Evolutionary conservation across 495 filamentous ascomycete genomes (phyloP).

Genomic region (Neurospora hispaniola): DNA sequence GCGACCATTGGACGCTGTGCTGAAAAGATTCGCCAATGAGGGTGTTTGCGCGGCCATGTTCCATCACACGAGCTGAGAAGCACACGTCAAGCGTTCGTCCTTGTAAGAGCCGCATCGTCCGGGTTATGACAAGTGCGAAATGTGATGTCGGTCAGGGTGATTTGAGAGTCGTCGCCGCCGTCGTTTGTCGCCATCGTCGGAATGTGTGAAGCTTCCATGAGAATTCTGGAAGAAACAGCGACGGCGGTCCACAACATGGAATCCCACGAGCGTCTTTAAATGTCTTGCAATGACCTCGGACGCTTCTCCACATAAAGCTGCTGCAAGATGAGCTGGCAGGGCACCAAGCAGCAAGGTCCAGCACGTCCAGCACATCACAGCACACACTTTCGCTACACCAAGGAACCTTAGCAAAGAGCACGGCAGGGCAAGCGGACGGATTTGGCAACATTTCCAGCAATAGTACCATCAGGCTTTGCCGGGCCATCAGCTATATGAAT

Average conservation of each 20-base stretch:
- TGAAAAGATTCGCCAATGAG: conserved; percentile 22
- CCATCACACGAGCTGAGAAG: conserved; percentile 16
- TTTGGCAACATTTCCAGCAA: not conserved
- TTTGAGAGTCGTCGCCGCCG: not conserved
- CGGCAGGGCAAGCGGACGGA: not conserved
- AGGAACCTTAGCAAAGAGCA: not conserved
- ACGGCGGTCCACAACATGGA: not conserved
- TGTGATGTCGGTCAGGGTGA: not conserved
- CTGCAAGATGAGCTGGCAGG: conserved; percentile 34
- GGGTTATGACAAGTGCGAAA: not conserved
- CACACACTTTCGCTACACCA: not conserved
- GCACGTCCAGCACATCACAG: not conserved
- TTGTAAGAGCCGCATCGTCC: conserved; percentile 19
- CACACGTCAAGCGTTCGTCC: conserved; percentile 9
- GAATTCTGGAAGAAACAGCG: conserved; percentile 1
- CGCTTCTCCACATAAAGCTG: conserved; percentile 19
- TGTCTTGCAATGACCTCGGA: conserved; percentile 10
- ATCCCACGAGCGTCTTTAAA: conserved; percentile 14
- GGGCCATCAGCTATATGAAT: not conserved
- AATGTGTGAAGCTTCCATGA: not conserved
- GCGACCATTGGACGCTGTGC: conserved; percentile 22
- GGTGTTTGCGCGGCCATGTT: conserved; percentile 6
- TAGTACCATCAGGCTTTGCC: not conserved
- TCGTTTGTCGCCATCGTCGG: not conserved
- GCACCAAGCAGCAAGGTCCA: conserved; percentile 5